Evolutionary conservation across 352 stramenopile genomes (phyloP), one percentile per base, ranked within the genome.

Genomic region (Phytophthora pluvialis): DNA sequence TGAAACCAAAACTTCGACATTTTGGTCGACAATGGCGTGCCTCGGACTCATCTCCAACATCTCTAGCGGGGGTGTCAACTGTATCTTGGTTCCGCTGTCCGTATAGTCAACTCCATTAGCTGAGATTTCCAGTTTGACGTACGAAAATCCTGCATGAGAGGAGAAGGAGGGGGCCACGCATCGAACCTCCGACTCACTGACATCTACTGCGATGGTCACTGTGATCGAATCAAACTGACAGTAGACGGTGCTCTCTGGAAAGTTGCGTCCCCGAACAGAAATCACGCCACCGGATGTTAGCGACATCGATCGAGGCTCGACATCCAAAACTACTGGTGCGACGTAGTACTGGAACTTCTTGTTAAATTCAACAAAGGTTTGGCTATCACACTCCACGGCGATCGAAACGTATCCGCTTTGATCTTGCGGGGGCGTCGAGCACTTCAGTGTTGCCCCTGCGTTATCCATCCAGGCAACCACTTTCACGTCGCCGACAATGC

Each of bases 81-180:
- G 62, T 33, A 79, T n/a, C 10, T 47, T 74, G 7, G 53, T 56
- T 15, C 64, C 47, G 18, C 50, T 75, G 2, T 26, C 36, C 18
- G 59, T 75, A 8, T 72, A 86, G 32, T 86, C 73, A 6, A 77
- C 33, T 9, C 57, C 64, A 28, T 83, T 83, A 6, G 51, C 12
- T 16, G 72, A 75, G 39, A 83, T 16, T 12, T 81, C 72, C 15
- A 83, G 32, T 4, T 18, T 28, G 2, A 83, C 28, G 32, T 69
- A 62, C 0, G 60, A 72, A 61, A 51, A 74, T 1, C 42, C 25
- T 50, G 53, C 6, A 10, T 51, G 11, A 5, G 18, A 52, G 10
- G 32, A 51, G 33, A 65, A 68, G 3, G 25, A 46, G 11, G 76
- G 76, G 10, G 60, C 42, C 5, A 52, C 36, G 33, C 73, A 84